Percentiles rank a stretch among this genome's conserved stretches.
Conservation (phyloP, 2,329 filamentous ascomycete genomes). For the Aspergillus quadrilineatus region DNA sequence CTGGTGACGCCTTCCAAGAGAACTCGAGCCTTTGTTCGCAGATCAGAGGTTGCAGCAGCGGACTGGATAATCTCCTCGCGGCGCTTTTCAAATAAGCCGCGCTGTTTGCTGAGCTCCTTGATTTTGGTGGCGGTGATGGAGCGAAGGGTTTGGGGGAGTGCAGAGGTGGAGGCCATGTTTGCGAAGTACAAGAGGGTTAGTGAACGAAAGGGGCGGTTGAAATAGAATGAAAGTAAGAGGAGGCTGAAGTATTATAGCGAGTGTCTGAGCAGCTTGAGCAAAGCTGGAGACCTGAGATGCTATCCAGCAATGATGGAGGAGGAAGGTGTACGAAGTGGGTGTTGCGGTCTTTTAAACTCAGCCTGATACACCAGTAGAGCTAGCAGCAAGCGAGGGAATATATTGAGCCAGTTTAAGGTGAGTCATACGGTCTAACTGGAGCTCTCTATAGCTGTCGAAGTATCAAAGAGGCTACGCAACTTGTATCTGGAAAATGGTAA, state of each 20-base stretch:
- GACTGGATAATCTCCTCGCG: slow-evolving; percentile 46
- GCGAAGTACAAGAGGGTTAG: neutral
- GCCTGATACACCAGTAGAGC: neutral
- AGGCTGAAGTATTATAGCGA: neutral
- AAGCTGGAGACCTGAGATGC: neutral
- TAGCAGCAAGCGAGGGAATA: neutral
- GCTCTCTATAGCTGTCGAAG: neutral
- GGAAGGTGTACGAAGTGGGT: neutral
- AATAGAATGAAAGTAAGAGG: neutral
- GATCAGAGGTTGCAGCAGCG: slow-evolving; percentile 28
- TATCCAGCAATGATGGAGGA: neutral
- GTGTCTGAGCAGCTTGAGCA: neutral
- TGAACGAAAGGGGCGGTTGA: neutral
- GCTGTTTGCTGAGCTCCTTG: slow-evolving; percentile 55
- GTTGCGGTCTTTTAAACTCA: neutral
- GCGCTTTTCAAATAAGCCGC: slow-evolving; percentile 48
- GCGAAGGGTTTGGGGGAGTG: slow-evolving; percentile 54
- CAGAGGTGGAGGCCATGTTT: slow-evolving; percentile 33
- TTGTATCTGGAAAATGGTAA: neutral
- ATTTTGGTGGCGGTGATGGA: slow-evolving; percentile 59
- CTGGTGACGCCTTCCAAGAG: slow-evolving; percentile 40
- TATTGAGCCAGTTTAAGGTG: neutral
- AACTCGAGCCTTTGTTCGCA: slow-evolving; percentile 32
- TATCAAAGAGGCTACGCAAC: neutral
- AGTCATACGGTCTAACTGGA: neutral